Evolutionary conservation across 176 grass and related monocot genomes (phyloP).

Genomic region (Melocanna baccifera): DNA sequence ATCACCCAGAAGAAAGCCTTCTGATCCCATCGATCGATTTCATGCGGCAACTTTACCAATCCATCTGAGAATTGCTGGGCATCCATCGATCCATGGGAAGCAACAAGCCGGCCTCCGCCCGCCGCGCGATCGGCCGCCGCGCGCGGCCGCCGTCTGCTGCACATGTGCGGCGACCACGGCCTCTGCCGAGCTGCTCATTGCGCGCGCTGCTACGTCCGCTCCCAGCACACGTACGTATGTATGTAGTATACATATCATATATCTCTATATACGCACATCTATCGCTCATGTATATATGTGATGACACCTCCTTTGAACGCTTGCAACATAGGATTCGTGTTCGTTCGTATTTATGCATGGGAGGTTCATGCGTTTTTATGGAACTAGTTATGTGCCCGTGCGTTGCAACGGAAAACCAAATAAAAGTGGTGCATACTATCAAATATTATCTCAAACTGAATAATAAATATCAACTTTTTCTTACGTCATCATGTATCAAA

Average conservation of each 20-base stretch:
- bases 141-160: slow-evolving; percentile 57
- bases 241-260: not conserved
- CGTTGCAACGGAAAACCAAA: too few relatives aligned
- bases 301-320: not conserved
- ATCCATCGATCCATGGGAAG: slow-evolving; percentile 45
- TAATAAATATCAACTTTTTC: too few relatives aligned
- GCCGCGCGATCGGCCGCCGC: not conserved
- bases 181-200: slow-evolving; percentile 73
- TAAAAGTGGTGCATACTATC: too few relatives aligned
- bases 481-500: too few relatives aligned
- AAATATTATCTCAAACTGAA: too few relatives aligned
- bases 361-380: not conserved
- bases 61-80: not conserved
- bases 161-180: slow-evolving; percentile 97
- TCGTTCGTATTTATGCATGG: not conserved
- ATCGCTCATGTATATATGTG: not conserved
- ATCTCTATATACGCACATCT: not conserved
- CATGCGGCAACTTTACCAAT: slow-evolving; percentile 6
- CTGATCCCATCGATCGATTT: not conserved
- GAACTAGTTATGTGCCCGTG: too few relatives aligned
- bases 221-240: slow-evolving; percentile 75
- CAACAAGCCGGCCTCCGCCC: slow-evolving; percentile 32
- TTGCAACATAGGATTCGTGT: not conserved
- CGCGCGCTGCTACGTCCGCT: slow-evolving; percentile 67
- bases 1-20: not conserved